phyloP scores from a whole-genome alignment of 2,329 filamentous ascomycete species.

The Kalmusia sp. region DNA sequence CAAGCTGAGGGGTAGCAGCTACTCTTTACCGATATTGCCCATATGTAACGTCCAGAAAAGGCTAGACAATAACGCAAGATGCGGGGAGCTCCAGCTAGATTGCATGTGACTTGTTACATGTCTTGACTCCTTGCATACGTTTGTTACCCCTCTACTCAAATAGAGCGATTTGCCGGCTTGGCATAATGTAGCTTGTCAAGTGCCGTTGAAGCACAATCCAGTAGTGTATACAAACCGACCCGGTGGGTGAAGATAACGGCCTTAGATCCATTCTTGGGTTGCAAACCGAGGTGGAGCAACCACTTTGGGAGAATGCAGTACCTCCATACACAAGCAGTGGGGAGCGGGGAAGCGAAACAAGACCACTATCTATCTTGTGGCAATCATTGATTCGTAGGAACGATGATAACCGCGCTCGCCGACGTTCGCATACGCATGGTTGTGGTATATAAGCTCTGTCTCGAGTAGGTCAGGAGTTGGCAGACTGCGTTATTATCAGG shows the following conservation, averaged over 20 bases:
- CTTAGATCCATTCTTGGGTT: not conserved
- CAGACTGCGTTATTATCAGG: constrained; percentile 13
- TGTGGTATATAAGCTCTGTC: constrained; percentile 20
- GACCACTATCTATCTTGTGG: constrained; percentile 13
- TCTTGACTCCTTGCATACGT: not conserved
- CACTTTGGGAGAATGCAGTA: constrained; percentile 25
- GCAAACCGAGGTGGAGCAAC: constrained; percentile 13
- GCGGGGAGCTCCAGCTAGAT: constrained; percentile 11
- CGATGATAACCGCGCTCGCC: constrained; percentile 2
- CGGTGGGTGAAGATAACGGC: constrained; percentile 1
- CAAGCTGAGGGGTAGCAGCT: constrained; percentile 3
- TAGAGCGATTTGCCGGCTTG: constrained; percentile 8
- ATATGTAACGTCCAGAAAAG: constrained; percentile 14
- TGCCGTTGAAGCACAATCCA: not conserved
- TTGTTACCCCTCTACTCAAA: constrained; percentile 3
- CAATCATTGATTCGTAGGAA: constrained; percentile 15
- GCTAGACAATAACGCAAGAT: constrained; percentile 13
- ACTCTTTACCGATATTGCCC: constrained; percentile 8
- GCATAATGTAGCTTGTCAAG: constrained; percentile 2
- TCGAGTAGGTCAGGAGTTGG: constrained; percentile 1
- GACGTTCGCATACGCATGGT: not conserved
- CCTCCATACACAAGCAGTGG: constrained; percentile 11
- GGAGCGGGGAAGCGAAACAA: constrained; percentile 27
- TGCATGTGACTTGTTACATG: not conserved
- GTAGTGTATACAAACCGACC: not conserved